Conservation (phyloP, 2,329 filamentous ascomycete genomes). For the Xylaria sp. region DNA sequence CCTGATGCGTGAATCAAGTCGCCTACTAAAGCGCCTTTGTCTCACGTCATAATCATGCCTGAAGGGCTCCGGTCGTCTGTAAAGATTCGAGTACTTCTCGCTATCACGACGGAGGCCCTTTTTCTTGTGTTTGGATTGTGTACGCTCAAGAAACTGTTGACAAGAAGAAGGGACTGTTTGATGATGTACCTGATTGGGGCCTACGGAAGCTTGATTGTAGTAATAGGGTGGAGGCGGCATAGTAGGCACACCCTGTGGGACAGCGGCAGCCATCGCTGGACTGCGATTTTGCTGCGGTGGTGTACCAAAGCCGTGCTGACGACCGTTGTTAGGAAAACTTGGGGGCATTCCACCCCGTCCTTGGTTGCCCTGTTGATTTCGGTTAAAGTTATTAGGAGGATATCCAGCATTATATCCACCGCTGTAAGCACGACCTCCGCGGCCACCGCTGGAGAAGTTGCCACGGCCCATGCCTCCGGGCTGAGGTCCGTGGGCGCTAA, state of each 20-base stretch:
- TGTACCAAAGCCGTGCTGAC: slow-evolving; percentile 53
- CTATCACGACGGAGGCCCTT: slow-evolving; percentile 58
- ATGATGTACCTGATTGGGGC: slow-evolving; percentile 65
- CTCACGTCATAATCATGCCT: slow-evolving; percentile 53
- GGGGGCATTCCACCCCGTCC: slow-evolving; percentile 62
- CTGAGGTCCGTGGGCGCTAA: slow-evolving; percentile 68
- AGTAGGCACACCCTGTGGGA: slow-evolving; percentile 73
- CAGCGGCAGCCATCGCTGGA: slow-evolving; percentile 67
- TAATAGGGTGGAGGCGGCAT: slow-evolving; percentile 73
- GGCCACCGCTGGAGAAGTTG: slow-evolving; percentile 62
- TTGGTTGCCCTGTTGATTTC: slow-evolving; percentile 56
- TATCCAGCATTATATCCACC: slow-evolving; percentile 62
- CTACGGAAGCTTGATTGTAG: slow-evolving; percentile 65
- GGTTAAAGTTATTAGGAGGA: slow-evolving; percentile 54
- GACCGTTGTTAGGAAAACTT: slow-evolving; percentile 59
- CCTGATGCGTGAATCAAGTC: slow-evolving; percentile 53
- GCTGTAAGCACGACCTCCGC: slow-evolving; percentile 62
- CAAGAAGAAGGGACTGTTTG: slow-evolving; percentile 65
- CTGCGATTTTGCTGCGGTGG: slow-evolving; percentile 57
- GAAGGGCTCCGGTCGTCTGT: slow-evolving; percentile 54
- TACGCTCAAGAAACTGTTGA: slow-evolving; percentile 49
- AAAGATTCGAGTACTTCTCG: slow-evolving; percentile 58
- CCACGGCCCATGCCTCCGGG: slow-evolving; percentile 65
- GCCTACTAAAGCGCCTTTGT: slow-evolving; percentile 59
- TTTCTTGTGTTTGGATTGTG: slow-evolving; percentile 56